phyloP scores from a whole-genome alignment of 2,329 filamentous ascomycete genomes.

The Stachybotrys elegans region DNA sequence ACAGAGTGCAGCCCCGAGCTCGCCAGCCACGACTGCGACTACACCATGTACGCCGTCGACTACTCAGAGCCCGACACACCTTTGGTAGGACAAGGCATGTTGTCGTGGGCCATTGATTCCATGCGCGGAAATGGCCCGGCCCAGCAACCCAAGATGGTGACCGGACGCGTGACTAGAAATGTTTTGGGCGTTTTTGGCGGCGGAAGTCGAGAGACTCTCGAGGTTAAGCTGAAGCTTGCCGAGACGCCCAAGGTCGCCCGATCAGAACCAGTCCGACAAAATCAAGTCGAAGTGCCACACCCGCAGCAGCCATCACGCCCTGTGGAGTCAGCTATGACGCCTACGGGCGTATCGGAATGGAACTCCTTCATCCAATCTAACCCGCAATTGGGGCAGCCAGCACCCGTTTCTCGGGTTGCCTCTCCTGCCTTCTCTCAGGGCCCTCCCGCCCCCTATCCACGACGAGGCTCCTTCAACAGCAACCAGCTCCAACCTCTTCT shows the following conservation, averaged over 20 bases:
- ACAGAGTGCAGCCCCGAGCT: slow-evolving; percentile 78
- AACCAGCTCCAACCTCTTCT: too few species aligned
- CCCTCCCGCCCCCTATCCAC: slow-evolving; percentile 13
- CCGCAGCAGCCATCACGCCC: slow-evolving; percentile 14
- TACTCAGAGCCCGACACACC: slow-evolving; percentile 94
- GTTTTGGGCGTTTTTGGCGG: slow-evolving; percentile 77
- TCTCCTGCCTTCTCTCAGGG: slow-evolving; percentile 32
- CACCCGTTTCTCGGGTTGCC: slow-evolving; percentile 26
- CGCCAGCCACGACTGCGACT: slow-evolving; percentile 65
- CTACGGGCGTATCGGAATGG: slow-evolving; percentile 71
- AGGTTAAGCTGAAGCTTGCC: slow-evolving; percentile 85
- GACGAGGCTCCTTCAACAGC: slow-evolving; percentile 23
- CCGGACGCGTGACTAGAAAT: slow-evolving; percentile 85
- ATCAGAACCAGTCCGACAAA: slow-evolving; percentile 15
- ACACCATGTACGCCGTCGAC: slow-evolving; percentile 95
- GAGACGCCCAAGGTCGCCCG: slow-evolving; percentile 59
- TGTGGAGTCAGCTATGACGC: slow-evolving; percentile 33
- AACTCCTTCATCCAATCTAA: slow-evolving; percentile 70
- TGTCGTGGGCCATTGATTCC: slow-evolving; percentile 71
- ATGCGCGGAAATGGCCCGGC: slow-evolving; percentile 32
- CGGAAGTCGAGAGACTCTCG: slow-evolving; percentile 79
- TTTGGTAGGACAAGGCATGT: slow-evolving; percentile 89
- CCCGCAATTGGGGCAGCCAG: slow-evolving; percentile 42
- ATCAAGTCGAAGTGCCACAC: slow-evolving; percentile 3
- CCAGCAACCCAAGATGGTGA: slow-evolving; percentile 69